These are phyloP conservation scores for Lachancea meyersii DNA, from an alignment of 805 yeast species.

Conservation along the genomic window DNA sequence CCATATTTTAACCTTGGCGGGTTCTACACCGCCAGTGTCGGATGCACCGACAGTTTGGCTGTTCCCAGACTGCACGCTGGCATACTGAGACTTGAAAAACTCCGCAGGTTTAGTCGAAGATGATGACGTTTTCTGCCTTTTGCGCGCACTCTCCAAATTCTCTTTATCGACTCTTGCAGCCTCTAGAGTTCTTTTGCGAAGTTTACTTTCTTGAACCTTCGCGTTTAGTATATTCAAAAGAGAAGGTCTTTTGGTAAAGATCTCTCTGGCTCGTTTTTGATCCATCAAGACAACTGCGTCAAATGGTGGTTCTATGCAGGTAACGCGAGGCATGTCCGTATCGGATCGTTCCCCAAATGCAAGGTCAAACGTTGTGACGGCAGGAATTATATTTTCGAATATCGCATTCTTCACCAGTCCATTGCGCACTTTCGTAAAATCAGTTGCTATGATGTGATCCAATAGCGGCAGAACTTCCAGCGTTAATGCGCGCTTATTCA, in stretches of 20 bases:
- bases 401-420: constrained; percentile 24
- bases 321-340: constrained; percentile 14
- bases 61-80: constrained; percentile 9
- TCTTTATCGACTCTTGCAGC: constrained; percentile 14
- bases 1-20: constrained; percentile 55
- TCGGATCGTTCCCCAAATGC: constrained; percentile 33
- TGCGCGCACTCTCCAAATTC: constrained; percentile 18
- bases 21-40: constrained; percentile 13
- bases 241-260: constrained; percentile 23
- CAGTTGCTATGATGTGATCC: constrained; percentile 27
- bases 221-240: constrained; percentile 21
- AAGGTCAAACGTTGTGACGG: constrained; percentile 38
- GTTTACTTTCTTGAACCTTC: constrained; percentile 28
- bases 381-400: constrained; percentile 34
- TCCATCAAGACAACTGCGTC: constrained; percentile 25
- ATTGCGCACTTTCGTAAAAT: constrained; percentile 21
- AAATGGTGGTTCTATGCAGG: constrained; percentile 27
- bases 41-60: not conserved
- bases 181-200: constrained; percentile 31
- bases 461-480: constrained; percentile 35
- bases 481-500: constrained; percentile 17
- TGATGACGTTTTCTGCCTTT: constrained; percentile 17
- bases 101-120: constrained; percentile 27
- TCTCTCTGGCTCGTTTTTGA: constrained; percentile 19
- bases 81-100: constrained; percentile 42